These are phyloP conservation scores for Coccinonectria pachysandricola DNA, from an alignment of 2,329 filamentous ascomycete genomes.

Conservation along the genomic window DNA sequence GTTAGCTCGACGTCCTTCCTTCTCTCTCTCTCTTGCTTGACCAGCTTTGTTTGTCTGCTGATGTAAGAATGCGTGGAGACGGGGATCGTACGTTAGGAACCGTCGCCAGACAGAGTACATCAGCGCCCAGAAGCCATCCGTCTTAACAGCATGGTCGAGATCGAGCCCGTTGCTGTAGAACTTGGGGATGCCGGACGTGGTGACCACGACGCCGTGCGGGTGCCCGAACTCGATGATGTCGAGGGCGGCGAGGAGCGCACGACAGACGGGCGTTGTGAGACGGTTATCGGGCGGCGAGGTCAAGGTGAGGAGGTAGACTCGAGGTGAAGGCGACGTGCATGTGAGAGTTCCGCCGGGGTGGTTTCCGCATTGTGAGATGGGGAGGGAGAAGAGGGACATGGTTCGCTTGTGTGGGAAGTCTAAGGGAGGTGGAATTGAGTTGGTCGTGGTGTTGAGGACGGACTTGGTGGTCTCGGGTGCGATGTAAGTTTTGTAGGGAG, in stretches of 20 bases:
- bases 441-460: conserved; percentile 1
- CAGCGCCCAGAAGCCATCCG: conserved; percentile 50
- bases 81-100: conserved; percentile 38
- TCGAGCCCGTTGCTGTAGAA: conserved; percentile 83
- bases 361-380: conserved; percentile 37
- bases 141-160: conserved; percentile 52
- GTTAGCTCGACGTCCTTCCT: too few species aligned
- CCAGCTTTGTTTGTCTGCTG: too few species aligned
- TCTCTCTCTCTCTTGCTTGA: too few species aligned
- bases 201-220: conserved; percentile 63
- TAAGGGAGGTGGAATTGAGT: not conserved
- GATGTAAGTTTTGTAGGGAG: too few species aligned
- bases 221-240: conserved; percentile 62
- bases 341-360: conserved; percentile 48
- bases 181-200: conserved; percentile 63
- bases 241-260: conserved; percentile 57
- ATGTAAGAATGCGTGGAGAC: too few species aligned
- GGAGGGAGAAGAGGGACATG: conserved; percentile 34
- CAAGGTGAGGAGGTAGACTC: conserved; percentile 65
- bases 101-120: conserved; percentile 57
- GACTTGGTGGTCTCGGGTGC: not conserved
- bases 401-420: not conserved
- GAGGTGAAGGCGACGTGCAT: conserved; percentile 48
- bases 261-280: conserved; percentile 57
- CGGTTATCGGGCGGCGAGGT: conserved; percentile 66